Evolutionary conservation across 1,284 basidiomycete genomes (phyloP).

Genomic region (Pseudozyma hubeiensis): DNA sequence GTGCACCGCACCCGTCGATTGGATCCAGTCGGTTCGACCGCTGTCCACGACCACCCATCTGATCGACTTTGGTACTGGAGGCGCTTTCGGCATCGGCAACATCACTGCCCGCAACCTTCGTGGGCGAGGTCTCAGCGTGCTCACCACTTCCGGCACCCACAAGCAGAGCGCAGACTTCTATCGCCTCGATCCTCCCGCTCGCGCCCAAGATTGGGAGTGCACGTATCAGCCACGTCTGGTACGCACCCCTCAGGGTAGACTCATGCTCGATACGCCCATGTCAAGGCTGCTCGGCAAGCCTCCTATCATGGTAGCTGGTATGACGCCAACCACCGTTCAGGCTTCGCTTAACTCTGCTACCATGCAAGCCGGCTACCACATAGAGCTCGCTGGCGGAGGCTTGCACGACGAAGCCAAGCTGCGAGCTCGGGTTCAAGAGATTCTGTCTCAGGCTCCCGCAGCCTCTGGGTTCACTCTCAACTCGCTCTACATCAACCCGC

Average conservation of each 20-base stretch:
- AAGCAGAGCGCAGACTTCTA: constrained; percentile 71
- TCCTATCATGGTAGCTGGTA: constrained; percentile 93
- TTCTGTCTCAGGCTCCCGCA: constrained; percentile 44
- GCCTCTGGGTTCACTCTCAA: constrained; percentile 83
- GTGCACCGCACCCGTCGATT: constrained; percentile 91
- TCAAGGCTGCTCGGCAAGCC: constrained; percentile 77
- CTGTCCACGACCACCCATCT: constrained; percentile 85
- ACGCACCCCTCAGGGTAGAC: constrained; percentile 77
- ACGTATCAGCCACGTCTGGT: constrained; percentile 90
- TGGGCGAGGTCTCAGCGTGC: constrained; percentile 87
- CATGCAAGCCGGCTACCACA: constrained; percentile 91
- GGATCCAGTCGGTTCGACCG: constrained; percentile 87
- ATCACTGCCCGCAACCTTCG: constrained; percentile 89
- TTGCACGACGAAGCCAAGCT: constrained; percentile 91
- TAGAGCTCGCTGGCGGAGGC: constrained; percentile 96
- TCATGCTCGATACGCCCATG: constrained; percentile 87
- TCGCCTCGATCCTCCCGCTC: constrained; percentile 74
- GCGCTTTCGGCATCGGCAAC: constrained; percentile 89
- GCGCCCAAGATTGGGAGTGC: constrained; percentile 2
- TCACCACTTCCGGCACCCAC: constrained; percentile 56
- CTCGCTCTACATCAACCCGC: constrained; percentile 96
- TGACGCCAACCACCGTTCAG: constrained; percentile 72
- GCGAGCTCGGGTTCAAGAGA: constrained; percentile 78
- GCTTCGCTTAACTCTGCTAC: constrained; percentile 73
- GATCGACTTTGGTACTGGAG: constrained; percentile 93